Percentiles rank a stretch among this genome's conserved stretches.
Conservation (phyloP, 768 basidiomycete genomes). For the Calocybe cyanea region DNA sequence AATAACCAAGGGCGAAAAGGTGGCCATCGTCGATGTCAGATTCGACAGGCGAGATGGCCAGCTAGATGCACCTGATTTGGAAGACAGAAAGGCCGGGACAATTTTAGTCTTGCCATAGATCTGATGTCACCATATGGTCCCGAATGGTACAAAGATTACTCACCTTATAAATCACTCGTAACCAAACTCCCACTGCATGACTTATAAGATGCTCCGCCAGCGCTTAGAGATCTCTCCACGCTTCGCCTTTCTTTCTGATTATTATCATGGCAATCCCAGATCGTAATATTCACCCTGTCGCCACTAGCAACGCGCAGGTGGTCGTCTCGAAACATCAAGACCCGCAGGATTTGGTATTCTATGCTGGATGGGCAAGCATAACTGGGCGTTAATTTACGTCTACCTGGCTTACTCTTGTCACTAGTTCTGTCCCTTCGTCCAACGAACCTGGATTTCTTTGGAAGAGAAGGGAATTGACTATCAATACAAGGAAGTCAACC, state of each 20-base stretch:
- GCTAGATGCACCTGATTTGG: constrained; percentile 13
- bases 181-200: not conserved
- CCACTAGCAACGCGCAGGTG: constrained; percentile 51
- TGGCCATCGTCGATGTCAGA: constrained; percentile 53
- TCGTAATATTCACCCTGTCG: constrained; percentile 51
- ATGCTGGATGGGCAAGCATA: constrained; percentile 51
- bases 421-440: constrained; percentile 58
- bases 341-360: constrained; percentile 54
- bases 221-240: no score
- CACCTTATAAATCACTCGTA: no score
- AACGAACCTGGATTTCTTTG: constrained; percentile 61
- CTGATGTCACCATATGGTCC: constrained; percentile 1
- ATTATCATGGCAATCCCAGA: constrained; percentile 40
- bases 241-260: not conserved
- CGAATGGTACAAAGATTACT: not conserved
- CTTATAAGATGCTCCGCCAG: not conserved
- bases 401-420: constrained; percentile 5
- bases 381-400: not conserved
- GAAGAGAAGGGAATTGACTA: constrained; percentile 67
- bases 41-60: constrained; percentile 26
- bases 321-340: constrained; percentile 50
- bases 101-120: constrained; percentile 32
- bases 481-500: constrained; percentile 64
- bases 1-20: constrained; percentile 39
- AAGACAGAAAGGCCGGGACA: constrained; percentile 21